Evolutionary conservation across 345 rosid genomes (phyloP).

Genomic region (Boechera retrofracta): DNA sequence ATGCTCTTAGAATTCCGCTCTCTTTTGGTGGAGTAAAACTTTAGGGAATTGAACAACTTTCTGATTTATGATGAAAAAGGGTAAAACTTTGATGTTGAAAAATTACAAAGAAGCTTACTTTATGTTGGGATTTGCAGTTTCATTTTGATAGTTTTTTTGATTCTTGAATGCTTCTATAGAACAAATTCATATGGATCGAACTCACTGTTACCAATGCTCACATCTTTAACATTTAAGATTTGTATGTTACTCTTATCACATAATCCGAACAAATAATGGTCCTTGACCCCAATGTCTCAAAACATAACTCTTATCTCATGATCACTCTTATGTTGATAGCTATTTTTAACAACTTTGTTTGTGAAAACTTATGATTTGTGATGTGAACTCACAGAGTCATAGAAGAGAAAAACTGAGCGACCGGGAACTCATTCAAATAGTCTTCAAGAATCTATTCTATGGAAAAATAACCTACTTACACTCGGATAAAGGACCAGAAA

Average conservation of each 20-base stretch:
- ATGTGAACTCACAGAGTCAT: conserved; percentile 57
- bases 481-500: conserved; percentile 68
- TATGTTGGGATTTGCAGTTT: background rate
- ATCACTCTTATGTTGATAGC: background rate
- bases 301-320: no score
- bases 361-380: conserved; percentile 18
- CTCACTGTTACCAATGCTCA: background rate
- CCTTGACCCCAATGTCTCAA: background rate
- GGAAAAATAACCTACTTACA: conserved; percentile 81
- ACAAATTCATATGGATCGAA: conserved; percentile 18
- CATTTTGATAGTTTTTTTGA: background rate
- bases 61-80: background rate
- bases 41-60: background rate
- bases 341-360: background rate
- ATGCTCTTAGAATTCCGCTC: background rate
- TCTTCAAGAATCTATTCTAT: conserved; percentile 71
- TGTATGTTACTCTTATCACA: background rate
- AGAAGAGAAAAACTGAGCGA: conserved; percentile 62
- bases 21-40: background rate
- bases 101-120: background rate
- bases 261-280: background rate
- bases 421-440: conserved; percentile 50
- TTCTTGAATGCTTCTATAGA: conserved; percentile 17
- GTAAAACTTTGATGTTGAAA: background rate
- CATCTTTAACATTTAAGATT: background rate